Conservation (phyloP, 2,329 filamentous ascomycete genomes). For the Phialemoniopsis sp. region DNA sequence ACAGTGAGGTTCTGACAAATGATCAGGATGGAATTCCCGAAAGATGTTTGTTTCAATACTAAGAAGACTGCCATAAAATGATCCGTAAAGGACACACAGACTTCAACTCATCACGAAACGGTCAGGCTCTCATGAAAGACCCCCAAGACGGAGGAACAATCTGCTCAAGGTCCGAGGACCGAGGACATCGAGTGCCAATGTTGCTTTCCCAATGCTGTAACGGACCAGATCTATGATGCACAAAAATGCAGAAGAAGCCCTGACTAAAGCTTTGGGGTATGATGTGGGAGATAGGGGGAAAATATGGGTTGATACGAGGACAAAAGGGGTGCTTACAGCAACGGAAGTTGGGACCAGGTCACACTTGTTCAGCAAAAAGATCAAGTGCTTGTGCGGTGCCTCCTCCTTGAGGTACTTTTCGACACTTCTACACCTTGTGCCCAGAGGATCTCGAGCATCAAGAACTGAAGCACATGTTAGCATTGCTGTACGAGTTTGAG, state of each 20-base stretch:
- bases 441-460: constrained; percentile 83
- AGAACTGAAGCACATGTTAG: no score
- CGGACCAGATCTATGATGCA: constrained; percentile 77
- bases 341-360: constrained; percentile 90
- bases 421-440: constrained; percentile 83
- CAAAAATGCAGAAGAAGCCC: constrained; percentile 69
- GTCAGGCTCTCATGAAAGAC: constrained; percentile 67
- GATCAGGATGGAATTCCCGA: constrained; percentile 18
- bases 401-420: constrained; percentile 94
- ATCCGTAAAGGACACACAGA: constrained; percentile 59
- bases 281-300: constrained; percentile 1
- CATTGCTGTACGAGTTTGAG: no score
- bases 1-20: constrained; percentile 7
- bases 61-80: constrained; percentile 78
- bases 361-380: constrained; percentile 87
- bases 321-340: constrained; percentile 71
- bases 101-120: constrained; percentile 99
- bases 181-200: constrained; percentile 61
- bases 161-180: constrained; percentile 64
- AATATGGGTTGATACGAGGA: constrained; percentile 16
- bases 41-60: constrained; percentile 90
- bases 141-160: constrained; percentile 82
- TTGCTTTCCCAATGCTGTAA: constrained; percentile 99
- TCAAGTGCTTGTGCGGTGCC: constrained; percentile 91
- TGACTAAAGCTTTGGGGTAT: constrained; percentile 70